Base-by-base conservation (phyloP, 768 basidiomycete genomes). In the Trametes cubensis region DNA sequence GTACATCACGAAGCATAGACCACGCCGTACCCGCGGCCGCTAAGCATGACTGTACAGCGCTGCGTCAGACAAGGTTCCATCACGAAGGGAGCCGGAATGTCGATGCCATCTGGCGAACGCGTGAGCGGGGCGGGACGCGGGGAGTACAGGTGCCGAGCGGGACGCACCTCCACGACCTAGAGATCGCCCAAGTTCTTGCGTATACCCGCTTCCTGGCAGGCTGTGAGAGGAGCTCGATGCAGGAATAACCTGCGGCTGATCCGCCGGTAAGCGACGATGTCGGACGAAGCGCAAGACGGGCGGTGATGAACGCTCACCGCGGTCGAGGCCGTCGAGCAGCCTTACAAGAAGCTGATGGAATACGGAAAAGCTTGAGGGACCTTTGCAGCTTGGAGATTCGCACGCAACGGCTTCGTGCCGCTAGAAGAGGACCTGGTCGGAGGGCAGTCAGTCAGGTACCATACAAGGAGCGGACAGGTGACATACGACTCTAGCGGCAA, bases 261-360 rank as follows among this genome's bases (percentile, higher is more conserved):
- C 34, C 18, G 6, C 8, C 17, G 26, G 59, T 41, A 30, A 26
- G 26, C 30, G 46, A 53, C 51, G 34, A 55, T 21, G 46, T 45
- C 47, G 53, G 18, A 39, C 34, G 1, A 30, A 21, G 15, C 38
- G 11, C 23, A 26, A n/a, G 50, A 7, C 45, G 30, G 18, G 6
- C 6, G 44, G 15, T 20, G 25, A n/a, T 1, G 38, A 6, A 38
- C 21, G 67, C 67, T n/a, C 48, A 73, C 75, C 71, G 67, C 61
- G 61, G 63, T 49, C 69, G 75, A 76, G 74, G 67, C 74, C 74
- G 66, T 69, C 75, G 65, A 61, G 71, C 74, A 74, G 70, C 74
- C 75, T 75, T 75, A 76, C 74, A 76, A 73, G 74, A 76, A 76
- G 75, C 75, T 67, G 72, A 76, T 76, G 75, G 74, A 75, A 74